Evolutionary conservation across 192 early-diverging fungal species (phyloP).

Genomic region (Gigaspora rosea): DNA sequence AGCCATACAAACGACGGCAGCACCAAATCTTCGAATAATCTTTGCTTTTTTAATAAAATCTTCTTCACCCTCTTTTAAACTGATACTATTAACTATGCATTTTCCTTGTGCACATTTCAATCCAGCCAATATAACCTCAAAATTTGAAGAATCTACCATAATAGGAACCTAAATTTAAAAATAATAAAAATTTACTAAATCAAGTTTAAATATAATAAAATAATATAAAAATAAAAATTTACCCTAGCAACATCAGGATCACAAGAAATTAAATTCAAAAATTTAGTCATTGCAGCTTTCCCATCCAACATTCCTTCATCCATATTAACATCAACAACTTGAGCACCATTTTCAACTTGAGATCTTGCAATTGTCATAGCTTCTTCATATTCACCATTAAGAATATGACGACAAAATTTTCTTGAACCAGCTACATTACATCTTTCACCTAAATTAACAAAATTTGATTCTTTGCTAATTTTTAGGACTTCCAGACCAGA

Average conservation of each 20-base stretch:
- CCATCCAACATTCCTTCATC: conserved; percentile 97
- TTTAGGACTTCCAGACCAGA: conserved; percentile 86
- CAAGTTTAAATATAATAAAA: neutral
- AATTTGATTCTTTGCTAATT: conserved; percentile 80
- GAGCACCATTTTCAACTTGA: conserved; percentile 95
- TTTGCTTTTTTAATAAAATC: conserved; percentile 92
- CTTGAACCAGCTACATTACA: conserved; percentile 97
- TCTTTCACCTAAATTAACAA: conserved; percentile 95
- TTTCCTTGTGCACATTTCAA: conserved; percentile 96
- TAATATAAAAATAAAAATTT: neutral
- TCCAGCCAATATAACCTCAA: conserved; percentile 94
- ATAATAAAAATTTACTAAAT: neutral
- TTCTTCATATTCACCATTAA: conserved; percentile 92
- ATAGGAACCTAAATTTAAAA: conserved; percentile 63
- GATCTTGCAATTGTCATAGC: conserved; percentile 89
- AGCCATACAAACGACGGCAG: conserved; percentile 96
- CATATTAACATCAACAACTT: conserved; percentile 96
- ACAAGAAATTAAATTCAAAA: conserved; percentile 90
- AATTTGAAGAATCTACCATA: conserved; percentile 98
- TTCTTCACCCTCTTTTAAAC: conserved; percentile 90
- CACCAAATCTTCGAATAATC: conserved; percentile 88
- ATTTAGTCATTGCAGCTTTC: conserved; percentile 89
- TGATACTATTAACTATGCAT: conserved; percentile 97
- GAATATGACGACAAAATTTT: conserved; percentile 91
- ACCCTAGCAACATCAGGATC: conserved; percentile 88